Evolutionary conservation across 1,284 basidiomycete species (phyloP).

Genomic region (Cryptococcus sp.): DNA sequence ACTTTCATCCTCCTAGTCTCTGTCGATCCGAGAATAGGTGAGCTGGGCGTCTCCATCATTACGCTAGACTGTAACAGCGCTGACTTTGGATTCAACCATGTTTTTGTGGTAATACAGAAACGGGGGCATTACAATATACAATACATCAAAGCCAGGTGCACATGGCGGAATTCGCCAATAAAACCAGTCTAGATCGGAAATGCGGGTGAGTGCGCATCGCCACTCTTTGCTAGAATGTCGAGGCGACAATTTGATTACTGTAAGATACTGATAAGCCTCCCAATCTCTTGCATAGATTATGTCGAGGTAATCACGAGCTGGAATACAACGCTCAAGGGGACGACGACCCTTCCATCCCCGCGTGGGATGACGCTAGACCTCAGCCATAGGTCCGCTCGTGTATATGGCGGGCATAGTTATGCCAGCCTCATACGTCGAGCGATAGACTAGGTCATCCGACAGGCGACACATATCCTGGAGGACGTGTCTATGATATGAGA

Average conservation of each 20-base stretch:
- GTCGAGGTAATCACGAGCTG: conserved; percentile 31
- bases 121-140: conserved; percentile 56
- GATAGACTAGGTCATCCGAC: no score
- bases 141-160: conserved; percentile 54
- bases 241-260: background rate
- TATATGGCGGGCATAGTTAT: no score
- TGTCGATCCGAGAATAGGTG: conserved; percentile 82
- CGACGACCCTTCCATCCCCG: conserved; percentile 34
- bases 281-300: conserved; percentile 25
- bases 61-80: no score
- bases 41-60: conserved; percentile 40
- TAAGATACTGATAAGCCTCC: conserved; percentile 1
- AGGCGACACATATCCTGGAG: no score
- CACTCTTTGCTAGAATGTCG: background rate
- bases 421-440: no score
- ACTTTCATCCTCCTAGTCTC: conserved; percentile 86
- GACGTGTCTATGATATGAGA: no score
- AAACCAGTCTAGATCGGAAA: conserved; percentile 38
- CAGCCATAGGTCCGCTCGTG: background rate
- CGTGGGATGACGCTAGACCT: conserved; percentile 44
- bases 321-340: conserved; percentile 40
- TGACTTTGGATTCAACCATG: background rate
- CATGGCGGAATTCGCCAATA: conserved; percentile 52
- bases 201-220: conserved; percentile 40
- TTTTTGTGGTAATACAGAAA: conserved; percentile 37